Evolutionary conservation across 805 yeast species (phyloP).

Genomic region (Starmerella floris): DNA sequence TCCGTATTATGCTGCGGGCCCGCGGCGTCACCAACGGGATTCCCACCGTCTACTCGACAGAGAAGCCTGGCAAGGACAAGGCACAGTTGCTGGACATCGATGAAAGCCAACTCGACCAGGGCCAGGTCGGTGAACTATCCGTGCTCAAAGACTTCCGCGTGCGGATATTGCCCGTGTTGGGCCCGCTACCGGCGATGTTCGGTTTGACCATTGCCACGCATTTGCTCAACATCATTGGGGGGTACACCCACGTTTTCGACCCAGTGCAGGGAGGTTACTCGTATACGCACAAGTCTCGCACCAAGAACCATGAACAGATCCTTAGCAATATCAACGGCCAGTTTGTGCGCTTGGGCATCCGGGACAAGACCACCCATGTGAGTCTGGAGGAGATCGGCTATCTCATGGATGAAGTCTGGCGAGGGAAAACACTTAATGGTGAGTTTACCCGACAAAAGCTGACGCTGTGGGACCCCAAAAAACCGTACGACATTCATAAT

Average conservation of each 20-base stretch:
- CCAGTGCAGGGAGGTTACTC: constrained; percentile 49
- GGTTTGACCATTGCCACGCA: constrained; percentile 83
- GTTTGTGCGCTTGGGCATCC: constrained; percentile 55
- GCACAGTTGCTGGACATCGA: constrained; percentile 77
- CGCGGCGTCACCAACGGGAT: constrained; percentile 65
- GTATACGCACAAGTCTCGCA: constrained; percentile 76
- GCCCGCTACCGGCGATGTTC: constrained; percentile 94
- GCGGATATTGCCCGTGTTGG: constrained; percentile 86
- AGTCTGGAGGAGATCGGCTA: constrained; percentile 60
- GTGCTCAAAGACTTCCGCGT: constrained; percentile 85
- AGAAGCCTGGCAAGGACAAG: constrained; percentile 91
- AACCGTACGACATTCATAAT: constrained; percentile 58
- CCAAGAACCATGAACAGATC: constrained; percentile 71
- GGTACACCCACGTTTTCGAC: constrained; percentile 46
- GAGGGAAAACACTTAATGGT: constrained; percentile 84
- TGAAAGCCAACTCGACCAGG: constrained; percentile 65
- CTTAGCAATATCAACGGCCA: constrained; percentile 79
- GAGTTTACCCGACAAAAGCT: constrained; percentile 67
- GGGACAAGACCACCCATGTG: constrained; percentile 59
- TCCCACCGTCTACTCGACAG: constrained; percentile 83
- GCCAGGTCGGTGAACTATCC: constrained; percentile 73
- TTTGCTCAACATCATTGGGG: constrained; percentile 63
- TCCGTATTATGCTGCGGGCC: constrained; percentile 69
- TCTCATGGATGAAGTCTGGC: constrained; percentile 77
- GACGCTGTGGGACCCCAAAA: constrained; percentile 67